Evolutionary conservation across 2,329 filamentous ascomycete genomes (phyloP).

Genomic region (Stachybotrys echinatus): DNA sequence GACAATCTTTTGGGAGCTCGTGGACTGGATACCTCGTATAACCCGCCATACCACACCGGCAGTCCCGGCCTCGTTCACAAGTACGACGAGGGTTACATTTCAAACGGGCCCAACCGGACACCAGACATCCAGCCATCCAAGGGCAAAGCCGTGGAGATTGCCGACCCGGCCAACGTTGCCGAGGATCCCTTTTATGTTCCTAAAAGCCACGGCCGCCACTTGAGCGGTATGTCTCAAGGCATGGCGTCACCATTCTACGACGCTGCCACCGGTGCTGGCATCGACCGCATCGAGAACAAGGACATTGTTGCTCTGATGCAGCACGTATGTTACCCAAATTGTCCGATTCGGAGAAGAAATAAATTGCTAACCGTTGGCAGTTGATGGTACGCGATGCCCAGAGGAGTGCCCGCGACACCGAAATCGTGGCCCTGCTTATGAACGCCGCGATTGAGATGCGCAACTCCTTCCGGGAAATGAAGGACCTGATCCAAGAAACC

Average conservation of each 20-base stretch:
- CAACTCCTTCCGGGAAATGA: slow-evolving; percentile 92
- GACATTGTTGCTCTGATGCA: slow-evolving; percentile 98
- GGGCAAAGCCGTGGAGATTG: slow-evolving; percentile 50
- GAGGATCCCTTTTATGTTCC: slow-evolving; percentile 64
- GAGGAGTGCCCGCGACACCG: slow-evolving; percentile 90
- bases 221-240: slow-evolving; percentile 88
- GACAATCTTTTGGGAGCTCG: slow-evolving; percentile 40
- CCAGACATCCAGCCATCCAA: slow-evolving; percentile 44
- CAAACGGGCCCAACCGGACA: slow-evolving; percentile 57
- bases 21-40: slow-evolving; percentile 33
- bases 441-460: slow-evolving; percentile 95
- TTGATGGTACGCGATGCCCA: slow-evolving; percentile 89
- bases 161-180: slow-evolving; percentile 43
- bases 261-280: slow-evolving; percentile 76
- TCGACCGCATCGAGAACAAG: slow-evolving; percentile 90
- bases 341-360: background rate
- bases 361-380: no score
- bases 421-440: slow-evolving; percentile 91
- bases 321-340: slow-evolving; percentile 65
- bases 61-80: slow-evolving; percentile 56
- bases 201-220: slow-evolving; percentile 56
- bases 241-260: slow-evolving; percentile 89
- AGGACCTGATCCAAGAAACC: slow-evolving; percentile 83
- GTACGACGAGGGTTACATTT: slow-evolving; percentile 86
- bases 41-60: slow-evolving; percentile 44